Base-by-base conservation (phyloP, 345 rosid species). In the Brassica incana region DNA sequence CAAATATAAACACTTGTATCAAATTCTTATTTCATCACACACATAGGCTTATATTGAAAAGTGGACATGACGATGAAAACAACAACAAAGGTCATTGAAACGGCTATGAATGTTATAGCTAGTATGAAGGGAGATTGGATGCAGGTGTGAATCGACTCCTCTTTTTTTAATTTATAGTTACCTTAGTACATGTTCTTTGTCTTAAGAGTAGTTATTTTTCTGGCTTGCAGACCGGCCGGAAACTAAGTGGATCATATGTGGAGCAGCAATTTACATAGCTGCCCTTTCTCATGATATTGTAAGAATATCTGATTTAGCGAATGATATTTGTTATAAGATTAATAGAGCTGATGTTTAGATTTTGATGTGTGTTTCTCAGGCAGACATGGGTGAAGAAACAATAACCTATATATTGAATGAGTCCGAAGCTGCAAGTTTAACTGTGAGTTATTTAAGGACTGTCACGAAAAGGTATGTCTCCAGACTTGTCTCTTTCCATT, bases 301-400 rank as follows among this genome's bases (percentile, higher is more conserved):
- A 90, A 86, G 97, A 54, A 64, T 66, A 43, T 48, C 9, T 80
- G 75, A 36, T 35, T 60, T 43, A 8, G 5, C 35, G 66, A 25
- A 56, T 71, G 48, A 40, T 9, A 58, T 30, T 66, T 48, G 60
- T 52, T 52, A 14, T 48, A 48, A 48, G 59, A 52, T n/a, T 52
- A 73, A 20, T 14, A 5, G 67, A 43, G 54, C 54, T 23, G 10
- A 63, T 62, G 66, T 62, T 62, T 60, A 9, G 40, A 43, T 64
- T 64, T 54, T 54, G 43, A 63, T 76, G 66, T 59, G 78, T 66
- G 64, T 52, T 70, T 77, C 8, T 77, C 87, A 95, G 97, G 87
- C 86, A 70, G 85, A 85, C 72, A 65, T 95, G 73, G 90, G 97
- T 81, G 99, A 89, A 86, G 94, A 95, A 84, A 95, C 99, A 10